Percentiles rank a stretch among this genome's conserved stretches.
Conservation (phyloP, 1,284 basidiomycete genomes). For the Inonotus hispidus region DNA sequence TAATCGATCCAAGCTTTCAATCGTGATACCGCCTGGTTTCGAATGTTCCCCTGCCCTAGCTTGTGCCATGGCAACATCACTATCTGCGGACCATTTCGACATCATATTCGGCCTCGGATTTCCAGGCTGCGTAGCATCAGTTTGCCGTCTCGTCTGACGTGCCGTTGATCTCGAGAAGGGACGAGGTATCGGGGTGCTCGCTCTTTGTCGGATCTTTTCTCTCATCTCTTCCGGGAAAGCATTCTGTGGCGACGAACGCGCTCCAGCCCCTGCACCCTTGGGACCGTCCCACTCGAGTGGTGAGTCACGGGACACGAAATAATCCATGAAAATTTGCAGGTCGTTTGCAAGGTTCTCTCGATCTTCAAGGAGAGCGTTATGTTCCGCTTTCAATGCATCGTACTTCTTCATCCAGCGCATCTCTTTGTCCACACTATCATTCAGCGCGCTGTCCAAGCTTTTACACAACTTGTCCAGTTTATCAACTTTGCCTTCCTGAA, state of each 20-base stretch:
- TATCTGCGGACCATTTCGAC: background rate
- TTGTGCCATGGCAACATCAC: background rate
- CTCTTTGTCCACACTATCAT: constrained; percentile 17
- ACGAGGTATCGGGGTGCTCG: constrained; percentile 13
- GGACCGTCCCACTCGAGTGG: constrained; percentile 16
- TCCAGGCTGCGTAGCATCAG: constrained; percentile 5
- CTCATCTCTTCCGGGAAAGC: constrained; percentile 5
- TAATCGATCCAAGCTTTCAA: constrained; percentile 15
- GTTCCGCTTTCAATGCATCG: constrained; percentile 9
- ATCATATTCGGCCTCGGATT: background rate
- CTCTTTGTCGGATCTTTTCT: constrained; percentile 14
- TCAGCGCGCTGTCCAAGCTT: constrained; percentile 15
- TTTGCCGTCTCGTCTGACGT: constrained; percentile 13
- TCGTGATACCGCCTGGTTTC: background rate
- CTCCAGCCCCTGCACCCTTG: background rate
- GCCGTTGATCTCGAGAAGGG: constrained; percentile 4
- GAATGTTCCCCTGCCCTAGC: background rate
- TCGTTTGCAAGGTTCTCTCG: constrained; percentile 13
- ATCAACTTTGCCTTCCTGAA: constrained; percentile 5
- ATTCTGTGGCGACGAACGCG: constrained; percentile 1
- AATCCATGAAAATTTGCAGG: constrained; percentile 14
- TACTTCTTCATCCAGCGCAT: constrained; percentile 18
- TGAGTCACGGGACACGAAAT: constrained; percentile 16
- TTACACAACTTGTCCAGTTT: constrained; percentile 4
- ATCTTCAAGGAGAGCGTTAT: constrained; percentile 1